Evolutionary conservation across 2,329 filamentous ascomycete genomes (phyloP), one percentile per base, ranked within the genome.

Genomic region (Stromatinia cepivora): DNA sequence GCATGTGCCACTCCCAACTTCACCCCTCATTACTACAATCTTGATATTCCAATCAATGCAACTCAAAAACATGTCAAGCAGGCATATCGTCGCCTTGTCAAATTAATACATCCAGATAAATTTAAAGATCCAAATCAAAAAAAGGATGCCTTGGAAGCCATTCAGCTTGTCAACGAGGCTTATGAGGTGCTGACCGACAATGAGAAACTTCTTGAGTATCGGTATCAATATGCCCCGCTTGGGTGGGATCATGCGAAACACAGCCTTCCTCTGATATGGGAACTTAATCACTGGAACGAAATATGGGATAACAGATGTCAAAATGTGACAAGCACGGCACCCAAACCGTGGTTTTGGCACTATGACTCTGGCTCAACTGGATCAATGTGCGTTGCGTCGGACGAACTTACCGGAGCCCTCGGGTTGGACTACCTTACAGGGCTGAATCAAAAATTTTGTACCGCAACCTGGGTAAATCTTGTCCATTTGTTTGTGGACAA

Each of bases 21-120:
- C 15, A 63, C 15, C 10, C 46, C 57, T n/a, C 66, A 68, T 42
- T 63, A 68, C 39, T 68, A 63, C 48, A 69, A 69, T 34, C 66
- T 69, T 34, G 39, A 54, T 20, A 13, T 69, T 39, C 66, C 58
- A 7, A 22, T 28, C 10, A 22, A 56, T 56, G 66, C 66, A 13
- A 54, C 50, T 7, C 22, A 13, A 28, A 15, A 25, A 15, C 20
- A 69, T 5, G 31, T 69, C 15, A 36, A 48, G 22, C 20, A 54
- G 22, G 36, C 66, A 46, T 36, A 69, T 39, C 28, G 15, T 15
- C 58, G 36, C 10, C 50, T 69, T 9, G 5, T 17, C 7, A 5
- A 4, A 11, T 20, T 25, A 13, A 15, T 69, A 3, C 48, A 69
- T n/a, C 58, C 66, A 17, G 58, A 69, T 34, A 69, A 69, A 28